phyloP scores from a whole-genome alignment of 768 basidiomycete genomes.

The Tulasnella sp. region DNA sequence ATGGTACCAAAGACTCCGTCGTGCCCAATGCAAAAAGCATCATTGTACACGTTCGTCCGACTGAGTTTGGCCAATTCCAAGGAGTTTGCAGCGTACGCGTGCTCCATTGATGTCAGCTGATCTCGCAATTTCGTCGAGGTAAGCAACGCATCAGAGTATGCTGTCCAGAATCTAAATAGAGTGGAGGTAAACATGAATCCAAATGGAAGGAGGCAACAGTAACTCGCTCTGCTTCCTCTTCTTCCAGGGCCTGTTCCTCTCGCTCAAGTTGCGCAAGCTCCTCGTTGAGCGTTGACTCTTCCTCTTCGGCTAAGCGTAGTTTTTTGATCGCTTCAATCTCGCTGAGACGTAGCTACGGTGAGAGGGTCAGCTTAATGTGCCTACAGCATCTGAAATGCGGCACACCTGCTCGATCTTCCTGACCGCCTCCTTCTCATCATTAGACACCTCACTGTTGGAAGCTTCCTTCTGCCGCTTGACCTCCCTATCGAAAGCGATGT shows the following conservation, averaged over 20 bases:
- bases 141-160: conserved; percentile 11
- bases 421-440: conserved; percentile 45
- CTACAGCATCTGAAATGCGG: background rate
- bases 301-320: conserved; percentile 63
- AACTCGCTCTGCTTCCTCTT: conserved; percentile 74
- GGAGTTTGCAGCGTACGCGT: conserved; percentile 8
- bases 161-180: conserved; percentile 17
- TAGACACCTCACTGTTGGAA: conserved; percentile 9
- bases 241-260: conserved; percentile 68
- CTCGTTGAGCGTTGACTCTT: conserved; percentile 61
- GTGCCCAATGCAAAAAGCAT: conserved; percentile 90
- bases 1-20: conserved; percentile 97
- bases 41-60: conserved; percentile 89
- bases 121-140: conserved; percentile 7
- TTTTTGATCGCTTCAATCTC: conserved; percentile 62
- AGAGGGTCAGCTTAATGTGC: background rate
- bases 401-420: conserved; percentile 57
- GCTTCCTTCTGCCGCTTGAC: conserved; percentile 66
- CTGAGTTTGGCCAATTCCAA: conserved; percentile 49
- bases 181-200: background rate
- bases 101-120: conserved; percentile 13
- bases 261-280: conserved; percentile 60
- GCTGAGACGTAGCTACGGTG: no score
- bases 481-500: conserved; percentile 86
- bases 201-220: background rate